These are phyloP conservation scores for Dactylella cylindrospora DNA, from an alignment of 2,329 filamentous ascomycete genomes.

Conservation along the genomic window DNA sequence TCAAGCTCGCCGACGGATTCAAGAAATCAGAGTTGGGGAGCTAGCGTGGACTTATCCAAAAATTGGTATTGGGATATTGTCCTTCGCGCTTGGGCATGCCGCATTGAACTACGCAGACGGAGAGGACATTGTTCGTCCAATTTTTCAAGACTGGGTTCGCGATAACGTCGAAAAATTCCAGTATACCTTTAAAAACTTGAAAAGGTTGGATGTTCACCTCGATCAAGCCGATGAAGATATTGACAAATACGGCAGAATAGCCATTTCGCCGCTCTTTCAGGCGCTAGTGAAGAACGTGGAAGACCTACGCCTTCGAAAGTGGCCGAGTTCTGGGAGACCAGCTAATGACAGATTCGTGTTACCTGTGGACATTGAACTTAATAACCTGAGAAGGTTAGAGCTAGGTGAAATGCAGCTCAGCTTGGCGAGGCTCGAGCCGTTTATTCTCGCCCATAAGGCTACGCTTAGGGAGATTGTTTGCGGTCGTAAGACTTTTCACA, in stretches of 20 bases:
- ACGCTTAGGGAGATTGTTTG: conserved; percentile 18
- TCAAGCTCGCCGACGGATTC: conserved; percentile 22
- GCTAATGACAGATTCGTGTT: conserved; percentile 14
- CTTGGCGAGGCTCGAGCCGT: conserved; percentile 3
- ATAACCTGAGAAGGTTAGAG: conserved; percentile 13
- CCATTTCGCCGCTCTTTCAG: conserved; percentile 26
- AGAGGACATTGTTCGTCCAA: conserved; percentile 8
- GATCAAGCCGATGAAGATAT: too few relatives aligned
- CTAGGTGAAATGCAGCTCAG: conserved; percentile 9
- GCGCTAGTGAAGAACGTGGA: conserved; percentile 22
- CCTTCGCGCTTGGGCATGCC: conserved; percentile 35
- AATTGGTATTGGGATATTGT: conserved; percentile 25
- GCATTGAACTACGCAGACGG: conserved; percentile 19
- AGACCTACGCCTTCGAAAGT: conserved; percentile 25
- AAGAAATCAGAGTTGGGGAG: conserved; percentile 17
- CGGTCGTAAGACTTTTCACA: conserved; percentile 11
- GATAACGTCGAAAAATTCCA: conserved; percentile 12
- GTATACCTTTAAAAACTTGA: conserved; percentile 13
- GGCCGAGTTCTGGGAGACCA: conserved; percentile 8
- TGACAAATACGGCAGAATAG: too few relatives aligned
- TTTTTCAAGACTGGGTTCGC: conserved; percentile 21
- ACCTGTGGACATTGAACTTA: conserved; percentile 6
- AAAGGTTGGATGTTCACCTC: conserved; percentile 22
- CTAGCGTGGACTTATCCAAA: conserved; percentile 26
- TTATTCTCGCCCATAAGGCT: conserved; percentile 14